Base-by-base conservation (phyloP, 805 yeast species). In the Lachancea nothofagi region DNA sequence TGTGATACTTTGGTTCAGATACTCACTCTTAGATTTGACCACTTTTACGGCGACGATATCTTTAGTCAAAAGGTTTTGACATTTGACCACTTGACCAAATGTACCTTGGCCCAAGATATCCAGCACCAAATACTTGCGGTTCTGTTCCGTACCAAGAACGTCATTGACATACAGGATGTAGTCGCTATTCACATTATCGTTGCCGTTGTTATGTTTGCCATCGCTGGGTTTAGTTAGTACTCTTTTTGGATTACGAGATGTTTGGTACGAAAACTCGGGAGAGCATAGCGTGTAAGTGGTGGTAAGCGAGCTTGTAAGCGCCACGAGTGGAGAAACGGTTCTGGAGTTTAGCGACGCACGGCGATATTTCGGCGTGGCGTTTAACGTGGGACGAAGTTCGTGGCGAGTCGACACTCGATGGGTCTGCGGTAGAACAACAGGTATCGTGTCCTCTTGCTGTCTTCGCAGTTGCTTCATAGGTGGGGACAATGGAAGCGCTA, bases 81-180 rank as follows among this genome's bases (percentile, higher is more conserved):
- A 90, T 64, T 93, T 93, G 20, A 89, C 97, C 36, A 93, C 99
- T 64, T 93, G 99, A 7, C 98, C 98, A 70, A 93, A 93, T 1
- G 98, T 89, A 5, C 99, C 99, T 48, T 89, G 90, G 0, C 99
- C 99, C 29, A 93, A 64, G 12, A 93, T 71, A 61, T 90, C 97
- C 42, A 93, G 66, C 4, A 93, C 96, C 54, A 93, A 71, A 58
- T 89, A 90, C 56, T 85, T 83, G 40, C 89, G 71, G 43, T 86
- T 89, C 28, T 61, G 59, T 41, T 59, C 62, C 3, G 77, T 71
- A 4, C 98, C 97, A 29, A 93, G 66, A 18, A 93, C 79, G 59
- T 94, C 98, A 60, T 94, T 93, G 17, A 93, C 98, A 50, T 88
- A 90, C 14, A 94, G 66, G 41, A 93, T 90, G 57, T 89, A 90